A percentile compares a stretch with the other conserved stretches of the same genome.
Conservation (phyloP, 1,139 yeast genomes). For the Magnusiomyces ingens region DNA sequence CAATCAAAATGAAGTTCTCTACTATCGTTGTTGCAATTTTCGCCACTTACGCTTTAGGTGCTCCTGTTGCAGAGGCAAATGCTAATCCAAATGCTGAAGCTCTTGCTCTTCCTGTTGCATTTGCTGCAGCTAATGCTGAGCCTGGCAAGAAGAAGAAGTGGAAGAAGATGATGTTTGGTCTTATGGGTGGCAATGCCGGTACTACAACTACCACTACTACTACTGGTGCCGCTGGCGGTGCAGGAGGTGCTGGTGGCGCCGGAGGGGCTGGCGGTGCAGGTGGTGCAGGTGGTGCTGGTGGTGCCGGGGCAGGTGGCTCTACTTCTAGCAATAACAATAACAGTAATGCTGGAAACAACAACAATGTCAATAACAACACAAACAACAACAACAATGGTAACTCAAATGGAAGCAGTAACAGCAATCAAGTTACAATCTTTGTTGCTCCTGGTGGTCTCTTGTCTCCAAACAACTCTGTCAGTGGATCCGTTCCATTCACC, state of each 20-base stretch:
- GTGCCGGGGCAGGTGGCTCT: conserved; percentile 13
- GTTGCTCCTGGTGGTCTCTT: neutral
- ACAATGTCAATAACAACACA: conserved; percentile 6
- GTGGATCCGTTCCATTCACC: neutral
- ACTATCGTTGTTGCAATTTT: conserved; percentile 1
- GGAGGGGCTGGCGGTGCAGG: conserved; percentile 12
- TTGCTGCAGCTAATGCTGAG: too few species aligned
- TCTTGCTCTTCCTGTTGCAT: neutral
- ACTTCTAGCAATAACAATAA: conserved; percentile 9
- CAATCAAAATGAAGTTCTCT: conserved; percentile 1
- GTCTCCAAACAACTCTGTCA: neutral
- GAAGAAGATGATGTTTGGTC: neutral
- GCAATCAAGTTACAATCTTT: neutral
- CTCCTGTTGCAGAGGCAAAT: neutral
- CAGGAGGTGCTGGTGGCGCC: conserved; percentile 3
- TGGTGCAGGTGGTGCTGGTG: conserved; percentile 15
- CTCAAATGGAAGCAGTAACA: neutral
- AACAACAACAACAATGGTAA: neutral
- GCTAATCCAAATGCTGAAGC: neutral
- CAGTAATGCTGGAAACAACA: conserved; percentile 7
- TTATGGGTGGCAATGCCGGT: neutral
- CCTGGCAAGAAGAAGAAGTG: neutral
- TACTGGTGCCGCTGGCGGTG: neutral
- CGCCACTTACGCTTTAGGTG: neutral
- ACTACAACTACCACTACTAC: neutral